Base-by-base conservation (phyloP, 2,329 filamentous ascomycete species). In the Cylindrodendrum hubeiense region DNA sequence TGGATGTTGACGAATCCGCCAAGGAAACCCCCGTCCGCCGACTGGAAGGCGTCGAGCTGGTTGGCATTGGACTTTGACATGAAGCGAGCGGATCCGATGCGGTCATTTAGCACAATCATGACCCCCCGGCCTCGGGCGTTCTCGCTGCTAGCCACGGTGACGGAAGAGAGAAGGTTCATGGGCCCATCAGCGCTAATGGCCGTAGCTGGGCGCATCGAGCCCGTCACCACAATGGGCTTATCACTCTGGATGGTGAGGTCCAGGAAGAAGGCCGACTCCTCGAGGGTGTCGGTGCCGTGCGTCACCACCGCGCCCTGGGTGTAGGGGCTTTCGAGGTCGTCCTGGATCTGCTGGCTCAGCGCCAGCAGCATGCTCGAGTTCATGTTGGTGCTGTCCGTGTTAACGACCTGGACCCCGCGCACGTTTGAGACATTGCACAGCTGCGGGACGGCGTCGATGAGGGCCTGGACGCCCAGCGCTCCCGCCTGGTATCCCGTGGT, bases 221-320 rank as follows among this genome's bases (percentile, higher is more conserved):
- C 89, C 2, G 89, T 88, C 24, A 88, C 73, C 4, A 90, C 83
- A 5, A 91, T 81, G 1, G 89, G 88, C 75, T 90, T 90, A 30
- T 81, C 80, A 46, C 83, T 86, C 68, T 84, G 84, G 34, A 90
- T 75, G 0, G 86, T 88, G 4, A 87, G 77, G 67, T 90, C 86
- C 9, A 91, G 78, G 79, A 90, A 90, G 79, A 90, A 90, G 9
- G 88, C 86, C 0, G 86, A 85, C 75, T 91, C 89, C 71, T 90
- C 89, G 1, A 91, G 80, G 0, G 87, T 90, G 71, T 91, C 89
- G 9, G 89, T 91, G 51, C 89, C 89, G 70, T 91, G 89, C 0
- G 89, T 90, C 57, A 91, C 79, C 6, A 90, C 86, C 7, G 85
- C 86, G 37, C 84, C 87, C 77, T 79, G 76, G 34, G 76, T 77